A percentile compares a stretch with the other conserved stretches of the same genome.
These are phyloP conservation scores for Malania oleifera DNA, from an alignment of 164 flowering plant genomes.

Conservation along the genomic window DNA sequence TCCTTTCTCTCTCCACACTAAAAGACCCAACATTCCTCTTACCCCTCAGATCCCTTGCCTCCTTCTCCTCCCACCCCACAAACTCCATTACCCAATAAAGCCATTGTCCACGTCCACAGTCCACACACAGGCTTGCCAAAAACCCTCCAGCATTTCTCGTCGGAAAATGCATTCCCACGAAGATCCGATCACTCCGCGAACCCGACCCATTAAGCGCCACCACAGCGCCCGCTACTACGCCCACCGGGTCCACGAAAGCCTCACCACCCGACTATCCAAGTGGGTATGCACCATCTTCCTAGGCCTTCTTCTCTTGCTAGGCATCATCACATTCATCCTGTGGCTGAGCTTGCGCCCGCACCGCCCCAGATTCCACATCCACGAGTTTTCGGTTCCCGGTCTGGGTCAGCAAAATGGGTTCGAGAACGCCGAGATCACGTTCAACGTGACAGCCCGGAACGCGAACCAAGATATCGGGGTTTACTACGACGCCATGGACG, in stretches of 20 bases:
- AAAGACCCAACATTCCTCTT: constrained; percentile 12
- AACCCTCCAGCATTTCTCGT: constrained; percentile 7
- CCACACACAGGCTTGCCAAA: not conserved
- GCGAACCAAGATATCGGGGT: constrained; percentile 65
- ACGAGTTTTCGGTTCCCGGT: constrained; percentile 46
- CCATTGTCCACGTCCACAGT: not conserved
- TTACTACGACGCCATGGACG: constrained; percentile 47
- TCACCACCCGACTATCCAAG: constrained; percentile 59
- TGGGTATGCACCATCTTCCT: constrained; percentile 59
- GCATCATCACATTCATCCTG: constrained; percentile 60
- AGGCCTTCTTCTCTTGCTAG: constrained; percentile 45
- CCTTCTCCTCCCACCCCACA: constrained; percentile 6
- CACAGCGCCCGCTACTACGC: constrained; percentile 51
- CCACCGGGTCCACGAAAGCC: constrained; percentile 68
- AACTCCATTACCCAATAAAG: not conserved
- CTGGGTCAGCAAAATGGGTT: constrained; percentile 41
- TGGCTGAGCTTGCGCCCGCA: constrained; percentile 94
- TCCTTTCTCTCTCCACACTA: constrained; percentile 30
- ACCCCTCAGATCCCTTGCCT: constrained; percentile 9
- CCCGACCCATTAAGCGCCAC: constrained; percentile 37
- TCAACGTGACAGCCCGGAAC: constrained; percentile 64
- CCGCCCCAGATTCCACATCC: constrained; percentile 68
- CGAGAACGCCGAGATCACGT: constrained; percentile 39
- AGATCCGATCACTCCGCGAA: constrained; percentile 17
- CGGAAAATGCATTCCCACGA: constrained; percentile 14